Percentiles rank a stretch among this genome's conserved stretches.
Conservation (phyloP, 164 flowering plant species). For the Saururus chinensis region DNA sequence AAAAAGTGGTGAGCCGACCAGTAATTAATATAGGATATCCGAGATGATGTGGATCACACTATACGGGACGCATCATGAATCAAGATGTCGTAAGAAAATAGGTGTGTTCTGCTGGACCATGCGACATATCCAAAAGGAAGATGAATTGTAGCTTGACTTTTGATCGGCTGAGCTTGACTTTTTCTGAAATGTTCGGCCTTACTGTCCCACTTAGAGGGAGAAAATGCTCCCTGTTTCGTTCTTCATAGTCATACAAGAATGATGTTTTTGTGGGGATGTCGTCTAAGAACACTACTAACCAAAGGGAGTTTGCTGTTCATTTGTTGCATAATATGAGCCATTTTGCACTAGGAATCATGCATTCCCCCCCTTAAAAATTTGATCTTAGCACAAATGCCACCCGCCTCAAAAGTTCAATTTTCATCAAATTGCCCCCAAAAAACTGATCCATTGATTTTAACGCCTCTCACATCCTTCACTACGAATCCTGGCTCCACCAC, state of each 20-base stretch:
- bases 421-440: too few relatives aligned
- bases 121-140: too few relatives aligned
- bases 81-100: not conserved
- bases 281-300: too few relatives aligned
- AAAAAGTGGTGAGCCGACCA: not conserved
- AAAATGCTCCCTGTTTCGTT: not conserved
- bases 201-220: not conserved
- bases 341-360: too few relatives aligned
- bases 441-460: too few relatives aligned
- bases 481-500: too few relatives aligned
- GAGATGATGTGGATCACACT: not conserved
- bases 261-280: not conserved
- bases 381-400: too few relatives aligned
- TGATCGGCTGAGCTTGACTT: not conserved
- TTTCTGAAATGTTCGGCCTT: not conserved
- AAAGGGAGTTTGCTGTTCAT: too few relatives aligned
- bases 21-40: not conserved
- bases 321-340: too few relatives aligned
- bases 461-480: constrained; percentile 19
- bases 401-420: too few relatives aligned
- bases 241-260: not conserved
- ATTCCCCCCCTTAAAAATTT: too few relatives aligned
- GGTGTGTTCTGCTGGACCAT: too few relatives aligned
- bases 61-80: not conserved
- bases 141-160: not conserved